Conservation (phyloP, 177 flowering plant genomes). For the Vitis hybrid region DNA sequence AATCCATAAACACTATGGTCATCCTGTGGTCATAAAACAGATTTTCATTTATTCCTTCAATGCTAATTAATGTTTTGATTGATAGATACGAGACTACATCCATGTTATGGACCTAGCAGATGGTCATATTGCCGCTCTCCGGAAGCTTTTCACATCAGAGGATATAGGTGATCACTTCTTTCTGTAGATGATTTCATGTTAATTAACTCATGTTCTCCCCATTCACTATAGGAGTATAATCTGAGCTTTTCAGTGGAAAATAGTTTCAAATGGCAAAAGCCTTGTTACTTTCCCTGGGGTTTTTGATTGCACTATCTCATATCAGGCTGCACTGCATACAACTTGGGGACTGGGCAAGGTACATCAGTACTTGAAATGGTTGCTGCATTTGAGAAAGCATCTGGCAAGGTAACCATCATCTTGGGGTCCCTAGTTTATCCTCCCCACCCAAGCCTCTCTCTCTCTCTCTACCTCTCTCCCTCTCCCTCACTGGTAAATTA, state of each 20-base stretch:
- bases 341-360: conserved; percentile 88
- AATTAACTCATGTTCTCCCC: neutral
- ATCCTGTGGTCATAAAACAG: neutral
- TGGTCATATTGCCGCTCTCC: conserved; percentile 86
- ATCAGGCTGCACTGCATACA: conserved; percentile 79
- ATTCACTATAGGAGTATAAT: conserved; percentile 17
- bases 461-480: neutral
- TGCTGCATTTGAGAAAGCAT: conserved; percentile 71
- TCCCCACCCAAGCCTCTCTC: neutral
- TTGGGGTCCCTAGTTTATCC: neutral
- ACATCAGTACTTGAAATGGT: conserved; percentile 95
- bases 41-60: neutral
- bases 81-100: conserved; percentile 87
- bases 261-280: neutral
- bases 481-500: neutral
- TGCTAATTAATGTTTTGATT: neutral
- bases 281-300: neutral
- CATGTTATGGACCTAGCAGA: conserved; percentile 96
- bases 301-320: neutral
- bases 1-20: neutral
- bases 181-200: neutral
- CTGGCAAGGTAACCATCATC: conserved; percentile 60
- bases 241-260: neutral
- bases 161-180: conserved; percentile 38
- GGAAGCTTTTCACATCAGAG: conserved; percentile 52